phyloP scores from a whole-genome alignment of 1,284 basidiomycete species.

The Microbotryum lychnidis-dioicae region DNA sequence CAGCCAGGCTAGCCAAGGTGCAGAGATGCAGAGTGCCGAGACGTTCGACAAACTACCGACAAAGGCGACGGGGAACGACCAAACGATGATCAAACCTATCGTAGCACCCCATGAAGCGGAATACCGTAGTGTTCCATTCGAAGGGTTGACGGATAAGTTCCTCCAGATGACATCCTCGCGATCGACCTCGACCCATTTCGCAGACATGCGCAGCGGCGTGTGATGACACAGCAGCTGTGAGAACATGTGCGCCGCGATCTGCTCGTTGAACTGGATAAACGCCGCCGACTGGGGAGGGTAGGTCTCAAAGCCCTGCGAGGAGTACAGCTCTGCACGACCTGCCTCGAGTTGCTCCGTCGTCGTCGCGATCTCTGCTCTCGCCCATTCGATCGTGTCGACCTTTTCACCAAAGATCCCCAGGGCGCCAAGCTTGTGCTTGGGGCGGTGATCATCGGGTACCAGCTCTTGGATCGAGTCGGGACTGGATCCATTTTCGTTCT shows the following conservation, averaged over 20 bases:
- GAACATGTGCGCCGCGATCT: constrained; percentile 86
- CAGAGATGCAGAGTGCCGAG: constrained; percentile 56
- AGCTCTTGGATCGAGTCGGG: constrained; percentile 3
- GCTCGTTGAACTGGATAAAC: constrained; percentile 87
- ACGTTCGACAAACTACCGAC: constrained; percentile 81
- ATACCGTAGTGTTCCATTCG: constrained; percentile 61
- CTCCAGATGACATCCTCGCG: constrained; percentile 85
- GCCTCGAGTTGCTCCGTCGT: constrained; percentile 48
- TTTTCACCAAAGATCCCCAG: constrained; percentile 62
- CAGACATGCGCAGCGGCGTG: constrained; percentile 51
- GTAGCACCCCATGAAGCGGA: constrained; percentile 48
- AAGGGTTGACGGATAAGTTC: constrained; percentile 79
- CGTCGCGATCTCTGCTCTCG: constrained; percentile 50
- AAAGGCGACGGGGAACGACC: constrained; percentile 59
- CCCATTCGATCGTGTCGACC: constrained; percentile 86
- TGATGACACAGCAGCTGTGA: constrained; percentile 41
- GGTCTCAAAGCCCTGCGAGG: constrained; percentile 43
- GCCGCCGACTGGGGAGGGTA: constrained; percentile 49
- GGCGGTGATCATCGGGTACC: constrained; percentile 63
- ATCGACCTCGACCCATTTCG: constrained; percentile 57
- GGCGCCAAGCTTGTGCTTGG: constrained; percentile 64
- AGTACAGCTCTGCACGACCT: constrained; percentile 56
- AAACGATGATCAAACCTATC: constrained; percentile 56
- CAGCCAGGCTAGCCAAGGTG: constrained; percentile 73
- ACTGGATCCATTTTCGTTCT: constrained; percentile 3